Evolutionary conservation across 345 rosid genomes (phyloP), one percentile per base, ranked within the genome.

Genomic region (Hibiscus mutabilis): DNA sequence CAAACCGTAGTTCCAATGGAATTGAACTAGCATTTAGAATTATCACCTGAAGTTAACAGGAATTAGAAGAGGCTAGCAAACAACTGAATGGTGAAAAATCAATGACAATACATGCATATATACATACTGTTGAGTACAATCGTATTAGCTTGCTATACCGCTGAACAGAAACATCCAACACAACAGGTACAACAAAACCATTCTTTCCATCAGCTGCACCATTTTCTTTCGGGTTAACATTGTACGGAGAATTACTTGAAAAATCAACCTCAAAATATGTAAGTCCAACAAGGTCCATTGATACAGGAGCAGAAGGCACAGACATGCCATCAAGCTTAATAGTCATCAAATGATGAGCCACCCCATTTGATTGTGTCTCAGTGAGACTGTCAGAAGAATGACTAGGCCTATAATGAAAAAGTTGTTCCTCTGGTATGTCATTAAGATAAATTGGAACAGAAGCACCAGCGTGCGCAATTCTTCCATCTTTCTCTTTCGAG

Each of bases 231-330:
- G 66, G 67, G 65, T 74, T 75, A 63, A 49, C 31, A 64, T 73
- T 68, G 68, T 73, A 65, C 8, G 79, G 84, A 42, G 81, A 84
- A 44, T 83, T 79, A 75, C 87, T 89, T 8, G 97, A 89, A 79
- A 93, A 91, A 74, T 91, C 97, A 73, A 88, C 94, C 86, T 89
- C 96, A 73, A 93, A 91, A 78, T 82, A 87, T 69, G 91, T 82
- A 56, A 88, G 72, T 73, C 98, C 97, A 46, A 91, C 94, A 70
- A 89, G 88, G 83, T 93, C 98, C 92, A 93, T 93, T 37, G 97
- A 93, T 78, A 86, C 79, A 31, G 94, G 91, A 79, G 75, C 82
- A 72, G 98, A 91, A 77, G 94, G 89, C 67, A 74, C 66, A 75
- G 86, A 84, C 73, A 86, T 89, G 69, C 97, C 98, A 53, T 88